phyloP scores from a whole-genome alignment of 129 eudicot genomes.

The Arctium lappa region DNA sequence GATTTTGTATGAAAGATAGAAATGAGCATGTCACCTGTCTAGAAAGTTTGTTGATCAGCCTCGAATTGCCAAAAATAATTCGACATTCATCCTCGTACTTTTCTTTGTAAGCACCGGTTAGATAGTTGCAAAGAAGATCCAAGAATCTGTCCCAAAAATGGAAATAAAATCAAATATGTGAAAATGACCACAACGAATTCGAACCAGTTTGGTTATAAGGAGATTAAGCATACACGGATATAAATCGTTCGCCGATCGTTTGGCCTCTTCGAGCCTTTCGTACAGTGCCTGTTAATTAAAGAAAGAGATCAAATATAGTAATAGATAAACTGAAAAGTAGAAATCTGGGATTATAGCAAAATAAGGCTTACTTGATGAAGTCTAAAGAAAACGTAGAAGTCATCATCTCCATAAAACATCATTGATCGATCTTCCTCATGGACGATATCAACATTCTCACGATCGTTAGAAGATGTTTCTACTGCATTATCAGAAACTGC shows the following conservation, averaged over 20 bases:
- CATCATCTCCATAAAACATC: constrained; percentile 66
- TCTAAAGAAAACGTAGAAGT: constrained; percentile 62
- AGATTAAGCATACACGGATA: constrained; percentile 39
- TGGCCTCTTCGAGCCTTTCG: constrained; percentile 63
- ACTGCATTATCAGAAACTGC: constrained; percentile 45
- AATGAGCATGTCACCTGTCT: constrained; percentile 48
- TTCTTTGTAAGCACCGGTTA: constrained; percentile 55
- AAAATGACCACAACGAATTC: neutral
- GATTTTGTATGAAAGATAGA: neutral
- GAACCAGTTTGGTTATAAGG: neutral
- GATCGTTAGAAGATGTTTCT: constrained; percentile 45
- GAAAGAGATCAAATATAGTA: neutral
- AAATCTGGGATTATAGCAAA: neutral
- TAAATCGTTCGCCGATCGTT: constrained; percentile 46
- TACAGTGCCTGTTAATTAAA: constrained; percentile 45
- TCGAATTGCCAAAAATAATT: constrained; percentile 55
- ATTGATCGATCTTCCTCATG: constrained; percentile 31
- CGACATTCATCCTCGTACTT: constrained; percentile 78
- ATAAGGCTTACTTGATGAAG: constrained; percentile 57
- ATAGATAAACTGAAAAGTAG: neutral
- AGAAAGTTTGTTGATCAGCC: constrained; percentile 58
- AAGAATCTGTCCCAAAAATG: constrained; percentile 46
- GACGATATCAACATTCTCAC: constrained; percentile 46
- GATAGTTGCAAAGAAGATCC: constrained; percentile 43
- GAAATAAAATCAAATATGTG: neutral